These are phyloP conservation scores for Crepidotus variabilis DNA, from an alignment of 768 basidiomycete species.

Conservation along the genomic window DNA sequence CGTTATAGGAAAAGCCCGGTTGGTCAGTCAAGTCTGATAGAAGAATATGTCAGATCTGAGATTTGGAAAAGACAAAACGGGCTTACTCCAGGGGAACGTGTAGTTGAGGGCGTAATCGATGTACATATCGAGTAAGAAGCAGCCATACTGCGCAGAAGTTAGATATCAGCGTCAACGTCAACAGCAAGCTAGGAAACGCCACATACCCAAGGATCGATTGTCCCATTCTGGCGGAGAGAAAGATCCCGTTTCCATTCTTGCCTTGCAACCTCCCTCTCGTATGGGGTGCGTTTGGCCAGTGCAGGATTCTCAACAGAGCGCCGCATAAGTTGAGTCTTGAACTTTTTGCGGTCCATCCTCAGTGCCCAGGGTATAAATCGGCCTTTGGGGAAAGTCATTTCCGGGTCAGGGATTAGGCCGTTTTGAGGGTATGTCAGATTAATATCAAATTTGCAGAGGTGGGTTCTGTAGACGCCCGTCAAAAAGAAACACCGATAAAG, in stretches of 20 bases:
- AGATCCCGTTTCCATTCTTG: constrained; percentile 46
- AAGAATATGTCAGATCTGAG: neutral
- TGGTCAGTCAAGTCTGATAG: constrained; percentile 22
- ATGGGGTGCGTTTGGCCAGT: constrained; percentile 19
- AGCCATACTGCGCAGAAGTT: constrained; percentile 47
- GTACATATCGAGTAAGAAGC: constrained; percentile 60
- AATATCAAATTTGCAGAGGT: constrained; percentile 62
- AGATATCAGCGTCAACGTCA: neutral
- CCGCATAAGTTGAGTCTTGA: constrained; percentile 16
- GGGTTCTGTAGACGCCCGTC: constrained; percentile 31
- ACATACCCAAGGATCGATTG: constrained; percentile 52
- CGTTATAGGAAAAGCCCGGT: constrained; percentile 37
- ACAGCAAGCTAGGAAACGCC: neutral
- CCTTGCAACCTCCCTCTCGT: constrained; percentile 18
- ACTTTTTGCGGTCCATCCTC: constrained; percentile 20
- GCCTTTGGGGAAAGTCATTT: constrained; percentile 28
- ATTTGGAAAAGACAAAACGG: neutral
- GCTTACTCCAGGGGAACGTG: constrained; percentile 60
- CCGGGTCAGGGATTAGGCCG: constrained; percentile 43
- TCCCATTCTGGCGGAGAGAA: constrained; percentile 44
- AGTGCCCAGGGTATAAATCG: constrained; percentile 29
- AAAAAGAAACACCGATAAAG: neutral
- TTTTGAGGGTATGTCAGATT: constrained; percentile 69
- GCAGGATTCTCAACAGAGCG: constrained; percentile 14
- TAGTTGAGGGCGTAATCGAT: constrained; percentile 72